Evolutionary conservation across 805 yeast genomes (phyloP), one percentile per base, ranked within the genome.

Genomic region (Ogataea ramenticola): DNA sequence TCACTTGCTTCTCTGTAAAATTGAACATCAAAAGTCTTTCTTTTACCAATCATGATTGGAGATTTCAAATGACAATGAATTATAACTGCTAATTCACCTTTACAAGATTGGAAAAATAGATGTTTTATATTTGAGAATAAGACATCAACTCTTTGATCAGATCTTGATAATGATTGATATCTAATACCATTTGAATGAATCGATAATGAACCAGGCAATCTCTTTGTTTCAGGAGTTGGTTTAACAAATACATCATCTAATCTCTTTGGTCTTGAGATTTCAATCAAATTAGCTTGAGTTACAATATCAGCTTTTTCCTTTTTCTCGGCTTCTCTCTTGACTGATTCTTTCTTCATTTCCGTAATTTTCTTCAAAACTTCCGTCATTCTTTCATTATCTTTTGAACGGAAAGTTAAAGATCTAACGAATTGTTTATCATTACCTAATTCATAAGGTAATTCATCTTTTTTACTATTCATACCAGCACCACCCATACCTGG

Each of bases 171-270:
- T 1, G 95, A 83, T 60, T 87, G 95, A 64, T 90, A 93, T 55
- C 98, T 76, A 50, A 93, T 76, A 78, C 99, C 99, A 64, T 91
- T 93, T 61, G 88, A 95, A 65, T 91, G 99, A 48, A 91, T 87
- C 49, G 87, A 86, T 45, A 91, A 76, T 17, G 82, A 77, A 30
- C 98, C 97, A 14, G 97, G 91, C 26, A 84, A 80, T 64, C 96
- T 86, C 62, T 91, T 91, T n/a, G 96, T 85, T 62, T 91, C 99
- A 1, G 97, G 97, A 40, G 90, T 87, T 34, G 99, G 99, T 61
- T 98, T 82, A 41, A 90, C 84, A 60, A 82, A 88, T 1, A 93
- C 90, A 48, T 83, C 82, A 50, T 91, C 98, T 50, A 93, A 70
- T 60, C 91, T 80, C 65, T 81, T 80, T 32, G 96, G 86, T 55